Percentiles rank a stretch among this genome's conserved stretches.
Evolutionary conservation across 2,329 filamentous ascomycete genomes (phyloP).

Genomic region (Phaeophleospora eucalypticola): DNA sequence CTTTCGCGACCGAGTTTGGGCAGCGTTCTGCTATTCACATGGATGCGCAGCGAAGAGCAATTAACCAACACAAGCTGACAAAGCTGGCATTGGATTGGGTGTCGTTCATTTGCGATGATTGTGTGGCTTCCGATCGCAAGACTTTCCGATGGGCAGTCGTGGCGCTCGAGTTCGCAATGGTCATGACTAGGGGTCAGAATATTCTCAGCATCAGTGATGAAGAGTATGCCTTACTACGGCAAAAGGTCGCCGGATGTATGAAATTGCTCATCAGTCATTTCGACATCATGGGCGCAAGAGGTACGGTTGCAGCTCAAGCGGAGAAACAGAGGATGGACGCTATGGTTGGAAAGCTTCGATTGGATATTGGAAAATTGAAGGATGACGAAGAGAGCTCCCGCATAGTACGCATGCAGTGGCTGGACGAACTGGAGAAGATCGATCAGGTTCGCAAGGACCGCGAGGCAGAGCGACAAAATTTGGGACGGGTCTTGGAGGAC

Average conservation of each 20-base stretch:
- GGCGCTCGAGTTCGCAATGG: conserved; percentile 93
- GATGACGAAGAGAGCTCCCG: conserved; percentile 83
- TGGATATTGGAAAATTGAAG: conserved; percentile 69
- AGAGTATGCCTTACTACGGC: conserved; percentile 76
- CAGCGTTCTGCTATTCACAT: conserved; percentile 92
- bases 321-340: conserved; percentile 87
- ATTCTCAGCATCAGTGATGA: conserved; percentile 86
- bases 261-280: conserved; percentile 95
- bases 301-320: conserved; percentile 85
- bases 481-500: conserved; percentile 87
- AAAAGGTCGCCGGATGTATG: conserved; percentile 96
- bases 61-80: conserved; percentile 95
- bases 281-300: conserved; percentile 96
- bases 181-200: conserved; percentile 89
- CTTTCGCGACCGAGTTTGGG: conserved; percentile 98
- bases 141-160: conserved; percentile 97
- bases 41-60: conserved; percentile 89
- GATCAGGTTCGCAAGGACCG: conserved; percentile 75
- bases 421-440: conserved; percentile 68
- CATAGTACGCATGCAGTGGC: conserved; percentile 70
- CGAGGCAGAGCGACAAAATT: conserved; percentile 77
- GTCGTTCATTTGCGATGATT: conserved; percentile 96
- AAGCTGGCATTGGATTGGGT: conserved; percentile 95
- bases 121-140: conserved; percentile 85
- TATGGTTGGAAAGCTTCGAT: conserved; percentile 65